These are phyloP conservation scores for Pulveroboletus frians DNA, from an alignment of 768 basidiomycete genomes.

Conservation along the genomic window DNA sequence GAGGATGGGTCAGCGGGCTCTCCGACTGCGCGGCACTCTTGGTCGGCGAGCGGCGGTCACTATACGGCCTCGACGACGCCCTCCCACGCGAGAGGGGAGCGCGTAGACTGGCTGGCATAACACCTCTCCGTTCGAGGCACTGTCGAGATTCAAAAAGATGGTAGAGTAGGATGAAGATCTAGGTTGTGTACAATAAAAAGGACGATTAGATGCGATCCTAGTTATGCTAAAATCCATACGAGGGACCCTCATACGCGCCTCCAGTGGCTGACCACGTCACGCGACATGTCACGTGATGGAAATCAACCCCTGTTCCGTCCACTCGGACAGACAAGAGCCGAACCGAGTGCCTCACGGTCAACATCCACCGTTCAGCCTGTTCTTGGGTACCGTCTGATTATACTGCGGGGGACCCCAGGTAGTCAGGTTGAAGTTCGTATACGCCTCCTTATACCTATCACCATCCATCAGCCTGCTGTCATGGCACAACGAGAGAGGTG, in stretches of 20 bases:
- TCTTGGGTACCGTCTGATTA: constrained; percentile 57
- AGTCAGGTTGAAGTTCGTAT: constrained; percentile 42
- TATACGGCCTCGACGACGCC: constrained; percentile 19
- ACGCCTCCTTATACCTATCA: constrained; percentile 39
- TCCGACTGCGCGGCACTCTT: constrained; percentile 6
- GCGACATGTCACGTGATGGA: constrained; percentile 27
- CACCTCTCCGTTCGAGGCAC: not conserved
- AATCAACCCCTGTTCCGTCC: constrained; percentile 17
- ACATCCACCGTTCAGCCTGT: constrained; percentile 34
- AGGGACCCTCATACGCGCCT: constrained; percentile 8
- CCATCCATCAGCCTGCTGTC: not conserved
- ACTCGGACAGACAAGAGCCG: not conserved
- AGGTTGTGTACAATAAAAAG: constrained; percentile 21
- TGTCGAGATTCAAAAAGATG: not conserved
- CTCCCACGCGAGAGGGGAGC: constrained; percentile 1
- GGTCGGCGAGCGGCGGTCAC: constrained; percentile 11
- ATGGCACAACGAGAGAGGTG: not conserved
- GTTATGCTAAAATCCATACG: constrained; percentile 1
- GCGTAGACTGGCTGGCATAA: constrained; percentile 23
- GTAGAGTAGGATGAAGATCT: constrained; percentile 16
- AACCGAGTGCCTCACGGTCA: constrained; percentile 12
- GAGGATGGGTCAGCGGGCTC: not conserved
- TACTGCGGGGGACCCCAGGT: constrained; percentile 38
- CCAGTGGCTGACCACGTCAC: constrained; percentile 27
- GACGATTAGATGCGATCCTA: constrained; percentile 15